Base-by-base conservation (phyloP, 2,329 filamentous ascomycete genomes). In the Orbilia quercus region DNA sequence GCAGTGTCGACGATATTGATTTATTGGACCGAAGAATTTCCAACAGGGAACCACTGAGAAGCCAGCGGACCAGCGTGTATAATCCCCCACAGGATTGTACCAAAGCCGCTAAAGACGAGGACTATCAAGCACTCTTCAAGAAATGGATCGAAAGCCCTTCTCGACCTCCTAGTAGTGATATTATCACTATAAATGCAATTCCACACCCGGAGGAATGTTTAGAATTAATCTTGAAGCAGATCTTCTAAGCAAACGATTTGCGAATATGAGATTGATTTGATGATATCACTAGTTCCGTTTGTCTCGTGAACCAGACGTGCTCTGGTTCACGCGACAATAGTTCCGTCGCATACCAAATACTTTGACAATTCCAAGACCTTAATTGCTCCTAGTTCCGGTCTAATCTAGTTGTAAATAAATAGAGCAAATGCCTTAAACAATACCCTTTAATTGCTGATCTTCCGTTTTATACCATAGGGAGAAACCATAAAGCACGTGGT, bases 91-190 rank as follows among this genome's bases (percentile, higher is more conserved):
- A 20, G 2, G 78, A 74, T 50, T 75, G 75, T 2, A 40, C 2
- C 14, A 48, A 23, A 16, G 16, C 44, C 16, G 45, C 40, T 1
- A 67, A 42, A 9, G 47, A 48, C 7, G 63, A 76, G 28, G 77
- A 78, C 28, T 36, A 53, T 20, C 48, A 60, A 1, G 76, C 53
- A 7, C 74, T 77, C 7, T 80, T 80, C 45, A 67, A 57, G 64
- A 77, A 60, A 12, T 80, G 79, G 79, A 79, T 80, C 5, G 76
- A 79, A 20, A 76, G 69, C 9, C 80, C 80, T 4, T 79, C 76
- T 23, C 78, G 80, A 1, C 80, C 79, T 5, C 7, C 31, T 38
- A 47, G 66, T n/a, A 12, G 53, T 7, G 64, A 76, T 55, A 63
- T 62, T 28, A 75, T 80, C 34, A 28, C 78, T 7, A 77, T 80